Conservation (phyloP, 257 asterid genomes). For the Solanum clarkiae region DNA sequence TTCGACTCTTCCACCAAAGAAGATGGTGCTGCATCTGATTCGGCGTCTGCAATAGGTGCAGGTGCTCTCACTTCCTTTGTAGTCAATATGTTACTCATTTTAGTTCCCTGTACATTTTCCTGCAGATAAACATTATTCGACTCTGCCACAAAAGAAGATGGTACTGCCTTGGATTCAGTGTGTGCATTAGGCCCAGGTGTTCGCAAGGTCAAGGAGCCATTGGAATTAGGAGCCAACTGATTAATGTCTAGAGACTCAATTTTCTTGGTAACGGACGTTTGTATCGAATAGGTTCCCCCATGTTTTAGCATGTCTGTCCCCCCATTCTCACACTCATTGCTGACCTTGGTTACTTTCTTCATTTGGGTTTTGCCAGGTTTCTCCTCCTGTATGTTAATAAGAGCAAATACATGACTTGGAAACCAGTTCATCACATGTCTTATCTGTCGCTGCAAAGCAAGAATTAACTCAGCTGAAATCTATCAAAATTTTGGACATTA, state of each 20-base stretch:
- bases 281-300: neutral
- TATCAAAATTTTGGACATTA: slow-evolving; percentile 16
- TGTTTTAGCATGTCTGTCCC: slow-evolving; percentile 16
- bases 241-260: slow-evolving; percentile 13
- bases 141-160: slow-evolving; percentile 15
- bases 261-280: slow-evolving; percentile 13
- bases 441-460: slow-evolving; percentile 35
- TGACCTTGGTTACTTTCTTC: slow-evolving; percentile 20
- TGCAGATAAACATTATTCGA: slow-evolving; percentile 21
- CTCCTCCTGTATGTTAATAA: slow-evolving; percentile 12
- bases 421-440: slow-evolving; percentile 34
- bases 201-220: slow-evolving; percentile 11
- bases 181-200: slow-evolving; percentile 14
- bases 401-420: slow-evolving; percentile 15
- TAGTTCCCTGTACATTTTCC: slow-evolving; percentile 16
- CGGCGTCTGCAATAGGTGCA: slow-evolving; percentile 10
- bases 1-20: slow-evolving; percentile 13
- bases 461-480: slow-evolving; percentile 48
- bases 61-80: slow-evolving; percentile 14
- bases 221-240: slow-evolving; percentile 19
- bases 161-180: slow-evolving; percentile 12
- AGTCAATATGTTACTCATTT: slow-evolving; percentile 19
- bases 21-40: slow-evolving; percentile 9
- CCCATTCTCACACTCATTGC: slow-evolving; percentile 2
- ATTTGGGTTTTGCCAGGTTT: slow-evolving; percentile 4